Percentiles rank a stretch among this genome's conserved stretches.
Evolutionary conservation across 306 rosid species (phyloP).

Genomic region (Prunus mira): DNA sequence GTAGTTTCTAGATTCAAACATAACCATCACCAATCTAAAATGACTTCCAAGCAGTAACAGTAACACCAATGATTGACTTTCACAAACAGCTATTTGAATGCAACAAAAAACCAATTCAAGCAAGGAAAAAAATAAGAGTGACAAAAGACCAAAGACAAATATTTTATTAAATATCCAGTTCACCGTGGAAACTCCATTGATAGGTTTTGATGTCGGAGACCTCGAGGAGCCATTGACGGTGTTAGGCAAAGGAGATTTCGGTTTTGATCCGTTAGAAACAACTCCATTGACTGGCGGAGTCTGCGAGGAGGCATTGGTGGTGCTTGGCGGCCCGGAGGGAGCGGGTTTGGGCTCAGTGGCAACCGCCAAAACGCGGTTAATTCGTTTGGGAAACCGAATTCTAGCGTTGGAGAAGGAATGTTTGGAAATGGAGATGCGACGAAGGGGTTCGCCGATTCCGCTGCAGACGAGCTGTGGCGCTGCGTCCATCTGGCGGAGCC

Average conservation of each 20-base stretch:
- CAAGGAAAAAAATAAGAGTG: not conserved
- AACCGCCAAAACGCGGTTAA: conserved; percentile 50
- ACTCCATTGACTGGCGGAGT: conserved; percentile 47
- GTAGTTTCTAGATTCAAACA: not conserved
- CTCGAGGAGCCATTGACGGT: conserved; percentile 51
- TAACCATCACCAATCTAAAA: not conserved
- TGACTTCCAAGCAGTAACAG: not conserved
- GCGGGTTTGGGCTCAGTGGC: conserved; percentile 65
- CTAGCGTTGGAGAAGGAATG: conserved; percentile 10
- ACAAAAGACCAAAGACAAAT: not conserved
- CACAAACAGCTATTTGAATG: not conserved
- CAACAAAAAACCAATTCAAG: not conserved
- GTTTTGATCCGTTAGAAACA: conserved; percentile 44
- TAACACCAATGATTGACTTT: not conserved
- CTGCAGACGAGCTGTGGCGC: conserved; percentile 60
- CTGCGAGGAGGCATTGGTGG: conserved; percentile 48
- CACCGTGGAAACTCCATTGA: conserved; percentile 76
- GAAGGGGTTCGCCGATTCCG: conserved; percentile 58
- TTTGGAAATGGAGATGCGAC: conserved; percentile 28
- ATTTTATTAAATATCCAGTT: conserved; percentile 8
- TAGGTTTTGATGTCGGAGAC: conserved; percentile 39
- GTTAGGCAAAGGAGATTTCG: conserved; percentile 13
- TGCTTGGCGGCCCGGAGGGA: not conserved
- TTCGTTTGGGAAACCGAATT: conserved; percentile 44
- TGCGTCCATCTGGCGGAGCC: conserved; percentile 61